Evolutionary conservation across 768 basidiomycete genomes (phyloP), one percentile per base, ranked within the genome.

Genomic region (Suillus sp.): DNA sequence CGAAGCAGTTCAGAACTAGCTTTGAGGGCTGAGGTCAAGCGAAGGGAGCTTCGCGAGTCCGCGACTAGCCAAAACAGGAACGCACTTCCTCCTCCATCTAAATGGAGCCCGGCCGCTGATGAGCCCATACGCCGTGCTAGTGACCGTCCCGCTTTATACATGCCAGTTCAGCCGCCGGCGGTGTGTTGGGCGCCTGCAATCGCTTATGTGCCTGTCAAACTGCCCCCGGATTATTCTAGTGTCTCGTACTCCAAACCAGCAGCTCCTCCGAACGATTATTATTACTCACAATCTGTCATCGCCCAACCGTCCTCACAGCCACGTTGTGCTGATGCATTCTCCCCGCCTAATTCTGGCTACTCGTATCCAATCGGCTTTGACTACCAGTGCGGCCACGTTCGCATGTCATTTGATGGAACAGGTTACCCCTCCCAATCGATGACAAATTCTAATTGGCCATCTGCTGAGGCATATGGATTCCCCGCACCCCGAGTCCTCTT

Each of bases 41-140:
- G 18, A 27, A 57, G 6, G 3, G 65, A 65, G 34, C 25, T 45
- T 53, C 34, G 47, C 8, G 25, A 54, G 18, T 59, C 65, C 0
- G 47, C 61, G 53, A 35, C 42, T n/a, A 20, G 53, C 11, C 69
- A 64, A 40, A 50, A 56, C 48, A 70, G 76, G 38, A 80, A 80
- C 45, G 42, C 69, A 14, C 72, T 92, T 20, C 90, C 90, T 51
- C 89, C 91, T 27, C 91, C 91, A 27, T 86, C 91, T 2, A 87
- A 87, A 73, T 93, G 91, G 91, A 91, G 90, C 69, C 91, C 91
- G 55, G 83, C 86, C 14, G 88, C 82, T n/a, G 90, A 91, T 68
- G 91, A 92, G 67, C 91, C 89, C 20, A 84, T 92, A 62, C 74
- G 84, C 35, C 83, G 86, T 38, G 80, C 84, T 59, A 76, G 78